phyloP scores from a whole-genome alignment of 2,329 filamentous ascomycete species.

The Mycosphaerelloides madeirae region DNA sequence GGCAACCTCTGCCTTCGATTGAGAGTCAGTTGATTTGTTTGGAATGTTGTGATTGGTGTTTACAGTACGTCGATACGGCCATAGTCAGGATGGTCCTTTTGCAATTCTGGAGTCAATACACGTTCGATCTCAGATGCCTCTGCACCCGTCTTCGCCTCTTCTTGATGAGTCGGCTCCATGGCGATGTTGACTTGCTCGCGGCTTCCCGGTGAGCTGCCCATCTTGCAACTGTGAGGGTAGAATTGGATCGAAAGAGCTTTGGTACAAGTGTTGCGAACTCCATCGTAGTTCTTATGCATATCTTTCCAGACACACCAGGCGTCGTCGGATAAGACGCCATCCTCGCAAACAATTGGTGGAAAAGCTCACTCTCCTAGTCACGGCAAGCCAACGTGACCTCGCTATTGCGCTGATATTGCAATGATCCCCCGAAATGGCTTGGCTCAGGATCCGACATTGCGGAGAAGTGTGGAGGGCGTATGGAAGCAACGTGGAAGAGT shows the following conservation, averaged over 20 bases:
- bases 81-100: conserved; percentile 54
- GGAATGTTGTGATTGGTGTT: background rate
- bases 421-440: no score
- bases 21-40: background rate
- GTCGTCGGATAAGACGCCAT: background rate
- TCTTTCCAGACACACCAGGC: background rate
- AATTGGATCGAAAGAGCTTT: no score
- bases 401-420: background rate
- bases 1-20: conserved; percentile 54
- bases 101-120: conserved; percentile 41
- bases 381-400: background rate
- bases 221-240: background rate
- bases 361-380: background rate
- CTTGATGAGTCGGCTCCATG: background rate
- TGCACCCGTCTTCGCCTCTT: conserved; percentile 8
- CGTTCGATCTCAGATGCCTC: conserved; percentile 43
- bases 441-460: background rate
- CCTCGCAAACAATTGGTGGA: conserved; percentile 11
- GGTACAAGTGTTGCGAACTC: no score
- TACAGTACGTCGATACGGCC: conserved; percentile 52
- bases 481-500: background rate
- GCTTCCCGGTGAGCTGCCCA: background rate
- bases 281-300: conserved; percentile 8
- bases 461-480: conserved; percentile 6
- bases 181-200: conserved; percentile 9